Conservation (phyloP, 1,284 basidiomycete species). For the Heterobasidion occidentale region DNA sequence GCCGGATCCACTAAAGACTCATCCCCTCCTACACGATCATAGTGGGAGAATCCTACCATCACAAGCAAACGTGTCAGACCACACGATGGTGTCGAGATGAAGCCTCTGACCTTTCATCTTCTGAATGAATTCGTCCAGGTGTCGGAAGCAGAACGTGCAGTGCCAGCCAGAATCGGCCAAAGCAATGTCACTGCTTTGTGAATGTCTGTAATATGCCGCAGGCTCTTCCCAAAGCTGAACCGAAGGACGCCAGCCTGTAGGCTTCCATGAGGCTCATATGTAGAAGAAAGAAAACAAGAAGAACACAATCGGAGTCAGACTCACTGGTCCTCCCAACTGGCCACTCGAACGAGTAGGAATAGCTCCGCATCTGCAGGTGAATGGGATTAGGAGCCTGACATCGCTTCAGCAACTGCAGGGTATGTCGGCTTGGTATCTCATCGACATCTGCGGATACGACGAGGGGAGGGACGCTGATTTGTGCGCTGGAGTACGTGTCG, state of each 20-base stretch:
- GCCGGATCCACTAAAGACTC: constrained; percentile 38
- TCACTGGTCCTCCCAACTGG: too few species aligned
- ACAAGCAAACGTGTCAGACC: too few species aligned
- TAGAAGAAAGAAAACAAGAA: too few species aligned
- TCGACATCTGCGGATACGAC: constrained; percentile 67
- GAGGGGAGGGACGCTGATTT: constrained; percentile 28
- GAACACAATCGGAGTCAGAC: too few species aligned
- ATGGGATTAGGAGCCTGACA: constrained; percentile 35
- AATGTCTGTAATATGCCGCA: background rate
- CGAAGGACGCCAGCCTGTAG: background rate
- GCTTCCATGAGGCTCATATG: background rate
- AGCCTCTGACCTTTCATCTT: constrained; percentile 37
- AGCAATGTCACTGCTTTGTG: constrained; percentile 23
- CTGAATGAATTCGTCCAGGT: constrained; percentile 47
- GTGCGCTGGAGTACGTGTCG: constrained; percentile 16
- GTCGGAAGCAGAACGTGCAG: constrained; percentile 60
- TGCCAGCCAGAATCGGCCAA: constrained; percentile 59
- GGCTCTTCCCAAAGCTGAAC: background rate
- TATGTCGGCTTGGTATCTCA: constrained; percentile 54
- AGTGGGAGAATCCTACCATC: constrained; percentile 46
- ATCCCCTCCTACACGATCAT: constrained; percentile 51
- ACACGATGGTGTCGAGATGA: too few species aligned
- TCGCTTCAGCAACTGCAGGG: constrained; percentile 46
- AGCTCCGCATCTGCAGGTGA: background rate
- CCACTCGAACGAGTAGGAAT: background rate